These are phyloP conservation scores for Sporothrix luriei DNA, from an alignment of 2,329 filamentous ascomycete genomes.

Conservation along the genomic window DNA sequence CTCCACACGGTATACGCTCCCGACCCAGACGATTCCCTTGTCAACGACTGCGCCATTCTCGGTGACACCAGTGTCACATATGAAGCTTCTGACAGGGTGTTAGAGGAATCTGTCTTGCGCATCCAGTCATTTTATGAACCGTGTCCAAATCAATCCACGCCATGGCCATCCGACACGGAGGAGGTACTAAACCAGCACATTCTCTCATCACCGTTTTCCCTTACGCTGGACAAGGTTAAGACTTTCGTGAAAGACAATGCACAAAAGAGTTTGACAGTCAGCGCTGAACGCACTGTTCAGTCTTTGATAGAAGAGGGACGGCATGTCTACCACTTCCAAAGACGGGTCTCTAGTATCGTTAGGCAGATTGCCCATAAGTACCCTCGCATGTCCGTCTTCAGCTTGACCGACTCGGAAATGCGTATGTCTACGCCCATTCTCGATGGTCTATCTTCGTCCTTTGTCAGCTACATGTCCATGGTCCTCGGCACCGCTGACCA, in stretches of 20 bases:
- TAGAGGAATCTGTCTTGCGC: conserved; percentile 20
- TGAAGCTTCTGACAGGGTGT: conserved; percentile 18
- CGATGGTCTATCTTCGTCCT: conserved; percentile 41
- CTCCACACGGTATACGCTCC: conserved; percentile 44
- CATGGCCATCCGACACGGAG: conserved; percentile 25
- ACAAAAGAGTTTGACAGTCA: conserved; percentile 32
- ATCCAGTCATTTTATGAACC: background rate
- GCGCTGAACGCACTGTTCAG: conserved; percentile 34
- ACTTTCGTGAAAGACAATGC: conserved; percentile 25
- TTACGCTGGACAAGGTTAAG: background rate
- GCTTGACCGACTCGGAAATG: conserved; percentile 42
- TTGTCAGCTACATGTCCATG: conserved; percentile 32
- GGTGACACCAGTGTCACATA: background rate
- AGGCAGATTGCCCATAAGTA: conserved; percentile 47
- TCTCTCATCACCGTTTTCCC: conserved; percentile 1
- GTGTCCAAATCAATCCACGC: background rate
- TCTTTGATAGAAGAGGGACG: conserved; percentile 42
- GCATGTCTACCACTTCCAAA: conserved; percentile 41
- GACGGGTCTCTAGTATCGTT: conserved; percentile 43
- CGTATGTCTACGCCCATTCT: conserved; percentile 43
- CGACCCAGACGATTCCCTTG: conserved; percentile 48
- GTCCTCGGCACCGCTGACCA: background rate
- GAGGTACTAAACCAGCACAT: conserved; percentile 4
- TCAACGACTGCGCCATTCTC: conserved; percentile 30
- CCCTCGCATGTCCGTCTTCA: conserved; percentile 47